Percentiles rank a stretch among this genome's conserved stretches.
Evolutionary conservation across 208 protist species (phyloP).

Genomic region (Leishmania aethiopica): DNA sequence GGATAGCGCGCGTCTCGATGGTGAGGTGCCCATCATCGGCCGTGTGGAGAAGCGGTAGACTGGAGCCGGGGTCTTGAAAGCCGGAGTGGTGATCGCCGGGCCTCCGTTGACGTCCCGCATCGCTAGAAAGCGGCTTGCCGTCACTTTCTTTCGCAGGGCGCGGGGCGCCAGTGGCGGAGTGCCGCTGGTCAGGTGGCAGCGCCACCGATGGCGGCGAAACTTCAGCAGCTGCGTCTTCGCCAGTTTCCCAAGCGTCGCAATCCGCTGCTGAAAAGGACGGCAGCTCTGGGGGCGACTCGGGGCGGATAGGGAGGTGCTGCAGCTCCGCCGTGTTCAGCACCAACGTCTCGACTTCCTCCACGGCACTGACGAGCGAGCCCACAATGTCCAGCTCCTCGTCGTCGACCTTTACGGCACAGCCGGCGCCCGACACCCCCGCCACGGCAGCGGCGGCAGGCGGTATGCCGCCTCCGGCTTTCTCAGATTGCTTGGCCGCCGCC

Average conservation of each 20-base stretch:
- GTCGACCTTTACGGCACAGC: not conserved
- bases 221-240: not conserved
- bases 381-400: not conserved
- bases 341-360: not conserved
- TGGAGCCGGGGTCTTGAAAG: constrained; percentile 4
- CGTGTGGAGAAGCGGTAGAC: constrained; percentile 34
- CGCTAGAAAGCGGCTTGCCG: not conserved
- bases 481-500: not conserved
- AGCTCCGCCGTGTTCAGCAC: constrained; percentile 8
- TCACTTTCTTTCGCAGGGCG: not conserved
- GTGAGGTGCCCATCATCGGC: constrained; percentile 34
- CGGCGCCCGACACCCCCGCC: not conserved
- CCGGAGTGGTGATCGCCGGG: not conserved
- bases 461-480: not conserved
- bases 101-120: not conserved
- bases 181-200: not conserved
- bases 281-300: constrained; percentile 2
- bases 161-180: not conserved
- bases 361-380: not conserved
- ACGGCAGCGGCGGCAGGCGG: not conserved
- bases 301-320: constrained; percentile 10
- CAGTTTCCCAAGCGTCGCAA: not conserved
- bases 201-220: not conserved
- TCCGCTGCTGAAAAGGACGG: not conserved
- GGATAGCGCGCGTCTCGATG: constrained; percentile 41